Evolutionary conservation across 1,284 basidiomycete species (phyloP).

Genomic region (Trichosporon inkin): DNA sequence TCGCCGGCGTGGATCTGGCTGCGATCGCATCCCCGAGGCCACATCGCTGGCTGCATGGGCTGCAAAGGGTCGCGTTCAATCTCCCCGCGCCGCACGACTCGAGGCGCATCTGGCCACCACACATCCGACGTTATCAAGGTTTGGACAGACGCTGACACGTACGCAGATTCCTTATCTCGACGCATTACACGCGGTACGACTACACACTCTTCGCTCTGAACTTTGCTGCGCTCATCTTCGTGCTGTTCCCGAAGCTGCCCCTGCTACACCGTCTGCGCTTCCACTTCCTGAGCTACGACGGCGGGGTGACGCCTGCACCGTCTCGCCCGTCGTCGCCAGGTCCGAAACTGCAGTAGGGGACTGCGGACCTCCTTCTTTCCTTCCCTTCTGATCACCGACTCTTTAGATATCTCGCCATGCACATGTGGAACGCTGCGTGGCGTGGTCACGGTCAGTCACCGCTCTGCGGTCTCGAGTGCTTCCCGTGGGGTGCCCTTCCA

Average conservation of each 20-base stretch:
- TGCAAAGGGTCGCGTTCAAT: no score
- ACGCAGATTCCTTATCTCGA: conserved; percentile 85
- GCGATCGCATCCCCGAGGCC: no score
- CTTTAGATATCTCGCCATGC: conserved; percentile 12
- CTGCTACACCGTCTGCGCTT: conserved; percentile 51
- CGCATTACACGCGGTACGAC: conserved; percentile 95
- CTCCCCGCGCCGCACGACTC: no score
- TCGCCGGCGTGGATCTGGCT: no score
- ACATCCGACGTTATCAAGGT: not conserved
- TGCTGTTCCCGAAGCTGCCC: conserved; percentile 91
- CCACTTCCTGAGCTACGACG: conserved; percentile 41
- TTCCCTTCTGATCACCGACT: conserved; percentile 12
- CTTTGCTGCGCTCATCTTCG: conserved; percentile 73
- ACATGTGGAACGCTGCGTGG: not conserved
- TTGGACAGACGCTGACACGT: conserved; percentile 9
- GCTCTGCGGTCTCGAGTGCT: no score
- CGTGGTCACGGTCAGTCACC: not conserved
- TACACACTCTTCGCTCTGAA: conserved; percentile 91
- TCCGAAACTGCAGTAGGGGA: conserved; percentile 5
- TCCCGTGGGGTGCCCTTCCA: no score
- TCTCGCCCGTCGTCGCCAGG: conserved; percentile 42
- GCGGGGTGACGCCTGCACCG: conserved; percentile 35
- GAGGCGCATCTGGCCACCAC: not conserved
- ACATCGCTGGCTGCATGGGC: no score
- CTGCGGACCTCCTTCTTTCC: not conserved